A percentile compares a stretch with the other conserved stretches of the same genome.
Conservation (phyloP, 2,329 filamentous ascomycete genomes). For the Madurella fahalii region DNA sequence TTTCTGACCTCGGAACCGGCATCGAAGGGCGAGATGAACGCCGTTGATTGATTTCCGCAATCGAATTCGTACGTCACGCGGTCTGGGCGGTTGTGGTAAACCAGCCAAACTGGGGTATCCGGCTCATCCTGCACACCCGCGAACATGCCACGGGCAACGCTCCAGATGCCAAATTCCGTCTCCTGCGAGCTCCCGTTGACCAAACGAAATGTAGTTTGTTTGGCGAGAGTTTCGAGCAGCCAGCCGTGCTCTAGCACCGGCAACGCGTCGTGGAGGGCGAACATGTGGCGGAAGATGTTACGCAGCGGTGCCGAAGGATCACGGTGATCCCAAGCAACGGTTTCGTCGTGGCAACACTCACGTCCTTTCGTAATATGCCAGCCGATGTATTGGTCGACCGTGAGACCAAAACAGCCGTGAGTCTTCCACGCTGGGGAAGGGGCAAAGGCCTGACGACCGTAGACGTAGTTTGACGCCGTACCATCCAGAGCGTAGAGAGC, state of each 20-base stretch:
- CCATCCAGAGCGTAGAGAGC: slow-evolving; percentile 58
- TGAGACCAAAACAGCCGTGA: slow-evolving; percentile 57
- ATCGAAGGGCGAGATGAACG: slow-evolving; percentile 54
- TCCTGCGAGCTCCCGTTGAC: slow-evolving; percentile 32
- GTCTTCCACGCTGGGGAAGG: slow-evolving; percentile 58
- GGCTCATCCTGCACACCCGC: slow-evolving; percentile 48
- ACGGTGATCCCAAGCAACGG: slow-evolving; percentile 55
- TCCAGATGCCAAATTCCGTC: slow-evolving; percentile 51
- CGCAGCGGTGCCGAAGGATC: slow-evolving; percentile 58
- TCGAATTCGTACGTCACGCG: slow-evolving; percentile 54
- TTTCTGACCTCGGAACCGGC: slow-evolving; percentile 56
- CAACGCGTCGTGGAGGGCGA: slow-evolving; percentile 51
- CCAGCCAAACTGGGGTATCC: slow-evolving; percentile 45
- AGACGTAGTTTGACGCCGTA: slow-evolving; percentile 59
- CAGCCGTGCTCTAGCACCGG: slow-evolving; percentile 58
- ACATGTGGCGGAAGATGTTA: slow-evolving; percentile 59
- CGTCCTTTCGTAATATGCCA: slow-evolving; percentile 51
- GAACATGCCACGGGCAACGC: slow-evolving; percentile 49
- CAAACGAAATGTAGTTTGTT: slow-evolving; percentile 37
- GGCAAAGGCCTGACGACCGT: slow-evolving; percentile 59
- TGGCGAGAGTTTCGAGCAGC: slow-evolving; percentile 51
- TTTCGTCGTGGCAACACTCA: slow-evolving; percentile 51
- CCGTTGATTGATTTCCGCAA: slow-evolving; percentile 43
- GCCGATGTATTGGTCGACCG: slow-evolving; percentile 50
- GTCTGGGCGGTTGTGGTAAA: slow-evolving; percentile 47